Evolutionary conservation across 352 stramenopile species (phyloP).

Genomic region (Vaucheria bursata): DNA sequence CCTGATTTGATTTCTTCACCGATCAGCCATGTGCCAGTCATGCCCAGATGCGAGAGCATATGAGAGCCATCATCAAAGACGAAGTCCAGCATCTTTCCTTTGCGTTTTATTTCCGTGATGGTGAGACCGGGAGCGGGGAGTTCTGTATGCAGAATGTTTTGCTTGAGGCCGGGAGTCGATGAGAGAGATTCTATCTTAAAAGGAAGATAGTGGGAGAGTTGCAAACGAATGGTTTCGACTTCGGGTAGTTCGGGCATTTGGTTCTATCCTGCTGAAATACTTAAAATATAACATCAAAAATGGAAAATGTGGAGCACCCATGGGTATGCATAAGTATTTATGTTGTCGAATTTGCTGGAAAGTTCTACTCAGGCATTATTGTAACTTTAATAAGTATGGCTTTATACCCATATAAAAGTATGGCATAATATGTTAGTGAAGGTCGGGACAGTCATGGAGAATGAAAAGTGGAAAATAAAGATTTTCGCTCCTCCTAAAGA

Average conservation of each 20-base stretch:
- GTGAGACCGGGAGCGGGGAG: not conserved
- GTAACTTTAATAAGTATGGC: constrained; percentile 3
- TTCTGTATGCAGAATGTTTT: not conserved
- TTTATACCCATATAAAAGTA: constrained; percentile 9
- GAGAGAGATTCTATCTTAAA: not conserved
- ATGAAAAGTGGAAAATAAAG: constrained; percentile 9
- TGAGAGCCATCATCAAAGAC: not conserved
- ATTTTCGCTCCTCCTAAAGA: constrained; percentile 2
- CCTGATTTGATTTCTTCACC: not conserved
- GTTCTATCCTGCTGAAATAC: constrained; percentile 1
- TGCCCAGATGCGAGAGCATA: not conserved
- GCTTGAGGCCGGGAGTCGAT: not conserved
- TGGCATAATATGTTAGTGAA: constrained; percentile 8
- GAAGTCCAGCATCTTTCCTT: not conserved
- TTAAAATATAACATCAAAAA: constrained; percentile 9
- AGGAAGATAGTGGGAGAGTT: constrained; percentile 6
- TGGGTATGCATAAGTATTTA: constrained; percentile 2
- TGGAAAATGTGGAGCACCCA: not conserved
- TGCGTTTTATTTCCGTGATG: not conserved
- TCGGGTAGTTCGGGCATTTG: constrained; percentile 3
- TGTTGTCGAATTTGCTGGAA: constrained; percentile 5
- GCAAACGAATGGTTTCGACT: not conserved
- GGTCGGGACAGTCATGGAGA: not conserved
- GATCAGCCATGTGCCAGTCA: not conserved
- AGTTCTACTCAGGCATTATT: constrained; percentile 5